Evolutionary conservation across 106 monocot species (phyloP).

Genomic region (Xerophyta viscosa): DNA sequence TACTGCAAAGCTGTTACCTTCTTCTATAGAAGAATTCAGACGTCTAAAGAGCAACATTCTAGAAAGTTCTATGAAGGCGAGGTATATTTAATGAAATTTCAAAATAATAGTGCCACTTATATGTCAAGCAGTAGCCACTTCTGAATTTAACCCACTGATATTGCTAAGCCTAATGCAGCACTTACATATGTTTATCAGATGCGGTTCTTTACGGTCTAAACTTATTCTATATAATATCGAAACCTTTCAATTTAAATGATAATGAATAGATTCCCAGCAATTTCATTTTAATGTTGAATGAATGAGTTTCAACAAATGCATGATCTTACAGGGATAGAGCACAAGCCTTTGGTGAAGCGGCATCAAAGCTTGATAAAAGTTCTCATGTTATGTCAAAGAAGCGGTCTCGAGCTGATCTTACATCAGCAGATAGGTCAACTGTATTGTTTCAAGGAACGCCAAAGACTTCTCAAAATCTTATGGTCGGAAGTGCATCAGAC

Average conservation of each 20-base stretch:
- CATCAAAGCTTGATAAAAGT: constrained; percentile 33
- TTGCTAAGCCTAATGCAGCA: background rate
- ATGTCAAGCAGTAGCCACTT: background rate
- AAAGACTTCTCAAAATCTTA: constrained; percentile 24
- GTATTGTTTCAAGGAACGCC: constrained; percentile 10
- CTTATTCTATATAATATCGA: background rate
- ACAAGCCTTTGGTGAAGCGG: constrained; percentile 35
- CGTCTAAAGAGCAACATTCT: constrained; percentile 26
- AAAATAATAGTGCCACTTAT: background rate
- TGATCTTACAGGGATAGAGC: constrained; percentile 32
- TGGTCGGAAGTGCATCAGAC: constrained; percentile 22
- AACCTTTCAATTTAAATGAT: no score
- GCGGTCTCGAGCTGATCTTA: constrained; percentile 35
- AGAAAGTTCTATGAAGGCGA: constrained; percentile 34
- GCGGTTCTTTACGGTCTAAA: background rate
- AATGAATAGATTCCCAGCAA: no score
- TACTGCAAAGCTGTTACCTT: constrained; percentile 11
- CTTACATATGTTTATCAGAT: background rate
- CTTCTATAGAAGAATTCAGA: constrained; percentile 42
- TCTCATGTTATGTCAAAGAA: constrained; percentile 23
- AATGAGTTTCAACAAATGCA: constrained; percentile 1
- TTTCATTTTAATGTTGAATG: no score
- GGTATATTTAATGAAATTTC: constrained; percentile 19
- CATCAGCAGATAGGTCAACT: constrained; percentile 29
- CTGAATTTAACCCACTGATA: background rate